Conservation (phyloP, 345 rosid species). For the Nasturtium officinale region DNA sequence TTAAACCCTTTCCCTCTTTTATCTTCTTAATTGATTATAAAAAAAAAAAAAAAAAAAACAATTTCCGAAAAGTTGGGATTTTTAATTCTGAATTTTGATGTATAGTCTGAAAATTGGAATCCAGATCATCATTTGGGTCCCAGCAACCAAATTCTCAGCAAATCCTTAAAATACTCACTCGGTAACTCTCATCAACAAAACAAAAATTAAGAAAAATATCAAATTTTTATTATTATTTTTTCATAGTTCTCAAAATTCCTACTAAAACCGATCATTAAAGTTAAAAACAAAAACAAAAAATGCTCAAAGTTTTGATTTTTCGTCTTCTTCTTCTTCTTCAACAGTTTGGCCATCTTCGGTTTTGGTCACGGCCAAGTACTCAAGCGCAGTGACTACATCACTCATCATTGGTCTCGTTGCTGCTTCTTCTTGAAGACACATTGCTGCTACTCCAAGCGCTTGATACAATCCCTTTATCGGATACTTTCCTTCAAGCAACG, state of each 20-base stretch:
- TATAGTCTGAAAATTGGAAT: constrained; percentile 2
- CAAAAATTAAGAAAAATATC: background rate
- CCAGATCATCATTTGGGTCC: background rate
- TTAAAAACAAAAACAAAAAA: constrained; percentile 19
- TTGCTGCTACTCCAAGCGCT: constrained; percentile 82
- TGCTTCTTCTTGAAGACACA: constrained; percentile 87
- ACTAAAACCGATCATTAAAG: constrained; percentile 25
- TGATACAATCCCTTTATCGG: constrained; percentile 66
- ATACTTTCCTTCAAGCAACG: constrained; percentile 59
- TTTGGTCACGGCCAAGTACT: constrained; percentile 51
- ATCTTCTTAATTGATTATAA: constrained; percentile 1
- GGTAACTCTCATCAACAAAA: background rate
- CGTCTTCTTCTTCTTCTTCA: constrained; percentile 16
- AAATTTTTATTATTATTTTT: too few species aligned
- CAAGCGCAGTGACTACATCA: constrained; percentile 79
- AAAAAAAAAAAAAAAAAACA: too few species aligned
- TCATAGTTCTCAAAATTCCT: constrained; percentile 18
- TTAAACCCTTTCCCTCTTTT: constrained; percentile 33
- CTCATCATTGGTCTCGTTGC: constrained; percentile 66
- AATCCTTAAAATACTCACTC: constrained; percentile 3
- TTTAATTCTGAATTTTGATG: constrained; percentile 3
- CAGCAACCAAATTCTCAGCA: constrained; percentile 11
- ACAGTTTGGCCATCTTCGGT: constrained; percentile 30
- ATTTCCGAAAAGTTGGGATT: constrained; percentile 24
- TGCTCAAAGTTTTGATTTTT: constrained; percentile 26